phyloP scores from a whole-genome alignment of 1,139 yeast genomes.

The Ogataea hybrid region DNA sequence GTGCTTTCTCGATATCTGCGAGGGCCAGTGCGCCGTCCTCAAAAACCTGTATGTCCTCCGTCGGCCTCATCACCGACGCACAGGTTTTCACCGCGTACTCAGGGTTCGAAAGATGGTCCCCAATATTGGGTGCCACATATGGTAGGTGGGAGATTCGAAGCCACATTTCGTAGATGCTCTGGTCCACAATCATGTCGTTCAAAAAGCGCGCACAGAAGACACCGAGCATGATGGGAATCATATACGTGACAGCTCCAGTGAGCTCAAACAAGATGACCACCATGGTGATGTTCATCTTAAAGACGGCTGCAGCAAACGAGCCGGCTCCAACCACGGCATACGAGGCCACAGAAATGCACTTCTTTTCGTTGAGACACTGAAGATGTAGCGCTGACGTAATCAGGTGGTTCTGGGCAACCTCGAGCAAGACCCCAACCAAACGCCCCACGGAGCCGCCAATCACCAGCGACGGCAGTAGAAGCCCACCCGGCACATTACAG shows the following conservation, averaged over 20 bases:
- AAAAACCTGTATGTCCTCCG: constrained; percentile 26
- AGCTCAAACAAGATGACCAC: constrained; percentile 57
- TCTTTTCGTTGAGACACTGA: constrained; percentile 43
- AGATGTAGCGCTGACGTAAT: constrained; percentile 41
- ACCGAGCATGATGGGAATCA: constrained; percentile 57
- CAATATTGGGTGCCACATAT: constrained; percentile 35
- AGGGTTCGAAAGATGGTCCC: constrained; percentile 29
- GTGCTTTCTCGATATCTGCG: constrained; percentile 22
- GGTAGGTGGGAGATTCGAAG: constrained; percentile 28
- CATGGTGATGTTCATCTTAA: constrained; percentile 54
- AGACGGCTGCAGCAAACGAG: constrained; percentile 54
- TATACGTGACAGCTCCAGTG: constrained; percentile 59
- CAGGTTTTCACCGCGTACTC: constrained; percentile 35
- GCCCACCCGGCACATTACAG: constrained; percentile 68
- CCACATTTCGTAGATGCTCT: constrained; percentile 47
- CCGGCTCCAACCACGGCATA: constrained; percentile 65
- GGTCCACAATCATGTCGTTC: constrained; percentile 46
- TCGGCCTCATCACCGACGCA: constrained; percentile 31
- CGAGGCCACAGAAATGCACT: constrained; percentile 57
- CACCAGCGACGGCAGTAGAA: constrained; percentile 68
- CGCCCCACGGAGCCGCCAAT: constrained; percentile 74
- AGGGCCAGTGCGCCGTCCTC: constrained; percentile 19
- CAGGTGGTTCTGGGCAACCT: constrained; percentile 42
- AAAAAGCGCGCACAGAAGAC: constrained; percentile 52
- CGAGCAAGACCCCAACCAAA: constrained; percentile 59